Percentiles rank a stretch among this genome's conserved stretches.
phyloP scores from a whole-genome alignment of 352 stramenopile genomes.

The Globisporangium canariense region DNA sequence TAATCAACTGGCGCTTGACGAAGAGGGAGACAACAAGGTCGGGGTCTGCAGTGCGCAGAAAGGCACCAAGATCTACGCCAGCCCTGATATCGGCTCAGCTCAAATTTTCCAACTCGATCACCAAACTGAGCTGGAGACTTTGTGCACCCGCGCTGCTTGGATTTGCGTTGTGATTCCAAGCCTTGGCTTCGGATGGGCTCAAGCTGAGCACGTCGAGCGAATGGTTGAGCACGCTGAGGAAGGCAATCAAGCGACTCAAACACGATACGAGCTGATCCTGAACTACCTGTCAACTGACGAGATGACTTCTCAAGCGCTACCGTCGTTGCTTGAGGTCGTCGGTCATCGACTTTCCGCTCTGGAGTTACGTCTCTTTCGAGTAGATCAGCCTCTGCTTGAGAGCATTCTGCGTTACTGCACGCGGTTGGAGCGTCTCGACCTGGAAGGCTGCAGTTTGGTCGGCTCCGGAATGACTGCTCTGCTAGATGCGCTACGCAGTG shows the following conservation, averaged over 20 bases:
- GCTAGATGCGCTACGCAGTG: background rate
- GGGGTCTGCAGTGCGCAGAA: background rate
- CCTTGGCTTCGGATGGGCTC: constrained; percentile 11
- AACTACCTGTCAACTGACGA: constrained; percentile 4
- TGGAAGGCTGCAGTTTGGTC: constrained; percentile 7
- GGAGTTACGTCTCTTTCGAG: constrained; percentile 7
- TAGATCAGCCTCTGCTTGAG: background rate
- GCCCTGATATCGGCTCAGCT: background rate
- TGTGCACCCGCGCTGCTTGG: constrained; percentile 1
- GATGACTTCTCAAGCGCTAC: constrained; percentile 6
- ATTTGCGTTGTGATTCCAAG: constrained; percentile 8
- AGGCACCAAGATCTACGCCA: background rate
- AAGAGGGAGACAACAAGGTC: background rate
- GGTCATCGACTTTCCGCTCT: constrained; percentile 9
- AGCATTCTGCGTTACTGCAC: constrained; percentile 4
- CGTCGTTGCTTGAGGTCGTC: constrained; percentile 2
- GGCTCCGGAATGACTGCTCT: background rate
- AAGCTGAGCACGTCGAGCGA: background rate
- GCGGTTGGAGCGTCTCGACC: constrained; percentile 10
- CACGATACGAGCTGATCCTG: constrained; percentile 10
- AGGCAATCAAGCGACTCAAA: background rate
- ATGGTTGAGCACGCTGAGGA: background rate
- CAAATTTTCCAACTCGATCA: background rate
- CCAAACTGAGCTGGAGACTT: constrained; percentile 5
- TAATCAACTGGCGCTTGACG: background rate